Evolutionary conservation across 176 grass and related monocot genomes (phyloP), one percentile per base, ranked within the genome.

Genomic region (Elymus sibiricus): DNA sequence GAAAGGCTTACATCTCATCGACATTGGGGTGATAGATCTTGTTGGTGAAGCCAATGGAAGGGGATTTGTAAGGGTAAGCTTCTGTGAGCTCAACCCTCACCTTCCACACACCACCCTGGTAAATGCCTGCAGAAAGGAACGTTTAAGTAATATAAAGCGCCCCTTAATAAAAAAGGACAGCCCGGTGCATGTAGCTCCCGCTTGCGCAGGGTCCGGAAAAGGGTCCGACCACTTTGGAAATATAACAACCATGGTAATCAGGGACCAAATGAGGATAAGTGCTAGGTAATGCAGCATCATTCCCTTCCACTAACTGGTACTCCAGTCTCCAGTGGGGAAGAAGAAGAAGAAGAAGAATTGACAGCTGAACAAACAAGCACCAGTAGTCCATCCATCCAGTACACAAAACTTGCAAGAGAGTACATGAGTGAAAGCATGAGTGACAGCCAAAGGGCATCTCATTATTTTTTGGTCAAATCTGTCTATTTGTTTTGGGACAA

Each of bases 1-100:
- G 22, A 1, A 4, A 17, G 65, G 69, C 79, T 89, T 72, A 92
- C 90, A 88, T 92, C 82, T 92, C 90, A 67, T 92, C 90, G 10
- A 92, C 83, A 79, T 92, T 92, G 0, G 90, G 90, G 74, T 92
- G 90, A 66, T 84, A 92, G 21, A 92, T 92, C 83, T 92, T 92
- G 64, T 89, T 92, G 24, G 88, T 67, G 31, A 92, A 86, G 6
- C 90, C 90, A 68, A 92, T 89, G 12, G 90, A 92, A 82, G 90
- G 90, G 32, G 90, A 92, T 80, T 86, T 92, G 72, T 92, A 92
- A 26, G 90, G 90, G 85, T 92, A 92, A 66, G 90, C 82, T 27
- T 89, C 90, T 4, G 90, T 87, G 6, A 92, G 77, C 32, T 89
- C 86, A 72, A 92, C 90, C 81, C 78, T 83, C 0, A 92, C 63